Conservation (phyloP, 106 monocot genomes). For the Cymbidium sinense region DNA sequence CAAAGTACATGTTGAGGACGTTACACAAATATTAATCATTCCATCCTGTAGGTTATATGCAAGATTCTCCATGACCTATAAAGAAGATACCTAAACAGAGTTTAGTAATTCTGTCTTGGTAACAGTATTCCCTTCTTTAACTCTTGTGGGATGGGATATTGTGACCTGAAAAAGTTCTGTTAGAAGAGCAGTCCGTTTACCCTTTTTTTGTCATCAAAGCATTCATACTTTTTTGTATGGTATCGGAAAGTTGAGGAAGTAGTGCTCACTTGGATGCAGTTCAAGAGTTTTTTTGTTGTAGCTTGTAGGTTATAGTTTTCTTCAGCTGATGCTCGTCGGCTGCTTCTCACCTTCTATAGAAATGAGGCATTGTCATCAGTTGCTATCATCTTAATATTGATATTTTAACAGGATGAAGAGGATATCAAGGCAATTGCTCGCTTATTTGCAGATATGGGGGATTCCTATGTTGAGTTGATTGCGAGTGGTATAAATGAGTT, state of each 20-base stretch:
- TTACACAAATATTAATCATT: neutral
- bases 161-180: neutral
- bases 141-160: neutral
- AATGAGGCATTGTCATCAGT: neutral
- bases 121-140: neutral
- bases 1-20: neutral
- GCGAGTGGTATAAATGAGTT: constrained; percentile 50
- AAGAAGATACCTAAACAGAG: neutral
- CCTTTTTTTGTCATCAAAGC: neutral
- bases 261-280: neutral
- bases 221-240: neutral
- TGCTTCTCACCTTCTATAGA: neutral
- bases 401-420: constrained; percentile 75
- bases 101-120: neutral
- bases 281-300: neutral
- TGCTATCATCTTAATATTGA: neutral
- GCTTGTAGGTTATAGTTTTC: neutral
- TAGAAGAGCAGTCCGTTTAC: neutral
- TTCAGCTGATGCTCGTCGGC: neutral
- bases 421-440: constrained; percentile 98
- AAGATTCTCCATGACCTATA: neutral
- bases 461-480: constrained; percentile 94
- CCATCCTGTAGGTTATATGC: neutral
- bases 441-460: constrained; percentile 95
- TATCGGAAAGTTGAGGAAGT: neutral